Evolutionary conservation across 148 eudicot species (phyloP).

Genomic region (Bassia scoparia): DNA sequence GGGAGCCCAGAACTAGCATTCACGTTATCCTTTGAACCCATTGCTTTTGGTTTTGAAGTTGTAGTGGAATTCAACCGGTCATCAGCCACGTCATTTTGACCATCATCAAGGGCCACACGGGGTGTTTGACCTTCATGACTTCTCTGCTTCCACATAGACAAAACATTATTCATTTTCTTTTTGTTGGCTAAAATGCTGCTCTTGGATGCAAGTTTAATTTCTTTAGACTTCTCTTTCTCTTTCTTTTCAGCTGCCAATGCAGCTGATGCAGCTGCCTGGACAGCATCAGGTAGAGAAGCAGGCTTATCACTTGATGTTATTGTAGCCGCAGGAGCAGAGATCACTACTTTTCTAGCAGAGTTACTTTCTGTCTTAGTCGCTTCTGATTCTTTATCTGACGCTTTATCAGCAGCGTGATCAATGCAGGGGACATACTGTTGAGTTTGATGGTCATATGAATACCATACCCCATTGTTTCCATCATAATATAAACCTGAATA

Average conservation of each 20-base stretch:
- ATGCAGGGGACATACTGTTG: constrained; percentile 85
- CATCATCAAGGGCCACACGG: constrained; percentile 71
- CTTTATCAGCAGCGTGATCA: constrained; percentile 54
- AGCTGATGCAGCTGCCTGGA: constrained; percentile 97
- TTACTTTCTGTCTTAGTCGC: constrained; percentile 55
- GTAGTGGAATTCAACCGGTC: constrained; percentile 44
- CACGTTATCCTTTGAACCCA: constrained; percentile 44
- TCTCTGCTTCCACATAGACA: constrained; percentile 94
- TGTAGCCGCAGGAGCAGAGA: constrained; percentile 97
- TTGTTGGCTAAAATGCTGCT: constrained; percentile 86
- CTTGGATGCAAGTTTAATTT: constrained; percentile 92
- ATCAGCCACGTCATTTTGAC: constrained; percentile 45
- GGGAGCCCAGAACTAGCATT: constrained; percentile 30
- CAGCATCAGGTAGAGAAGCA: constrained; percentile 81
- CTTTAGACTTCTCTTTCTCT: constrained; percentile 87
- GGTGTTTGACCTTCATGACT: constrained; percentile 96
- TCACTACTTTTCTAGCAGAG: constrained; percentile 58
- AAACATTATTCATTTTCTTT: constrained; percentile 93
- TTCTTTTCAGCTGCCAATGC: constrained; percentile 96
- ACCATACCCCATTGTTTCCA: constrained; percentile 91
- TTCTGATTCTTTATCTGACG: constrained; percentile 52
- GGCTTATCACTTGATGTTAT: constrained; percentile 65
- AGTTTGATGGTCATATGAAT: constrained; percentile 70
- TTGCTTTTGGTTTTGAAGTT: constrained; percentile 40
- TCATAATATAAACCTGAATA: constrained; percentile 84